phyloP scores from a whole-genome alignment of 106 monocot genomes.

The Iris macrosiphon region DNA sequence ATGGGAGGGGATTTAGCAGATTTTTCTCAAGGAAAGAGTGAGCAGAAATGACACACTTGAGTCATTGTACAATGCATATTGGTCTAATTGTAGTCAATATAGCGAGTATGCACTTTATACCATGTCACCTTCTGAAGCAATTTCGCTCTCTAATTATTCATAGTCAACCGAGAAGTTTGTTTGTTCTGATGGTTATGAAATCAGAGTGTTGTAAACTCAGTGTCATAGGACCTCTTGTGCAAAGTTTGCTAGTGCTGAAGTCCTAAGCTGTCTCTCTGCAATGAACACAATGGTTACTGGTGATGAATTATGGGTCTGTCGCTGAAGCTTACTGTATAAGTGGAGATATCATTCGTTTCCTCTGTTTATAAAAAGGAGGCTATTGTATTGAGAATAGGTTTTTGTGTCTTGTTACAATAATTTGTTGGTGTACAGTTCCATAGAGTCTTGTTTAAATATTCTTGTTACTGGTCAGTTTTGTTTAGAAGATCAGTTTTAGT shows the following conservation, averaged over 20 bases:
- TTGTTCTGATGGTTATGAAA: background rate
- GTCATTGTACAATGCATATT: background rate
- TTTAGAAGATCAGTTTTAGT: slow-evolving; percentile 1
- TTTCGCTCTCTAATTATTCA: background rate
- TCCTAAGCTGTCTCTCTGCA: background rate
- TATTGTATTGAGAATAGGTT: background rate
- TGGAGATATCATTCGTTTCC: background rate
- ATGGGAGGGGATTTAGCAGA: slow-evolving; percentile 63
- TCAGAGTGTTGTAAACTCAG: background rate
- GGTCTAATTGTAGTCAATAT: background rate
- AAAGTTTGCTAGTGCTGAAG: background rate
- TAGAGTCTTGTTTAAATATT: too few relatives aligned
- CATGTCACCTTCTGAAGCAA: background rate
- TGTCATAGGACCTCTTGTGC: too few relatives aligned
- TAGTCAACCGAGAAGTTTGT: background rate
- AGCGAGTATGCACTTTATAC: too few relatives aligned
- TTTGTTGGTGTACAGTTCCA: slow-evolving; percentile 6
- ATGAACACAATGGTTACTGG: background rate
- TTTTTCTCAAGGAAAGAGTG: slow-evolving; percentile 72
- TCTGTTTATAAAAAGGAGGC: background rate
- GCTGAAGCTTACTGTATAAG: slow-evolving; percentile 6
- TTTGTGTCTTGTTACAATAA: slow-evolving; percentile 2
- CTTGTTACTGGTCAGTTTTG: background rate
- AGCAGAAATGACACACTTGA: background rate
- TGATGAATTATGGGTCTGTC: background rate